Base-by-base conservation (phyloP, 2,329 filamentous ascomycete species). In the Claviceps arundinis region DNA sequence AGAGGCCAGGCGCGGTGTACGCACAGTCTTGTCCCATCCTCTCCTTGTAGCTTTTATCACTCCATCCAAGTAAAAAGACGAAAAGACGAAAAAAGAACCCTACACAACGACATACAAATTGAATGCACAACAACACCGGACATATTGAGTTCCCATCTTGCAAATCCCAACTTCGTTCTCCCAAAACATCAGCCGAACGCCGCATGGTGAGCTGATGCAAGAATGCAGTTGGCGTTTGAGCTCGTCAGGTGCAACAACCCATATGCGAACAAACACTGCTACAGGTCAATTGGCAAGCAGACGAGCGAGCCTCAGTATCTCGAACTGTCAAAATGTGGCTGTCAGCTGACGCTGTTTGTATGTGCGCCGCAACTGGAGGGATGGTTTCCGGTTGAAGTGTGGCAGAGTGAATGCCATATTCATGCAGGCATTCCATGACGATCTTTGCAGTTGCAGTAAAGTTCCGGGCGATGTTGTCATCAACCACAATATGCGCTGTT, bases 361-460 rank as follows among this genome's bases (percentile, higher is more conserved):
- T 52, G n/a, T 48, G 44, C 4, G 37, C 45, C 8, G 50, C 52
- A 37, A 17, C 3, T 2, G 37, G 50, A 50, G 48, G 54, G 26
- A 53, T 54, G 4, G 59, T 61, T 62, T 87, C 84, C 0, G 84
- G 84, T 65, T 89, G 85, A 37, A 90, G 62, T 1, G 85, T 88
- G 4, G 73, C 74, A 13, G 81, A 85, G 63, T 89, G 82, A 55
- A 89, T 81, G 5, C 84, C 85, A 59, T 87, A 87, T 2, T 78
- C 82, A 59, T 86, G 83, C 41, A 89, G 73, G 61, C 84, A 88
- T 62, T 87, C 77, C 54, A 76, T 76, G 50, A 87, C 77, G 2
- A 75, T 78, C 58, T 74, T 77, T 2, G 82, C 80, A 54, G 77
- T 76, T 49, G 72, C 70, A 67, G 79, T 75, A 61, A 88, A 88